Percentiles rank a stretch among this genome's conserved stretches.
Conservation (phyloP, 2,329 filamentous ascomycete species). For the Xylaria multiplex region DNA sequence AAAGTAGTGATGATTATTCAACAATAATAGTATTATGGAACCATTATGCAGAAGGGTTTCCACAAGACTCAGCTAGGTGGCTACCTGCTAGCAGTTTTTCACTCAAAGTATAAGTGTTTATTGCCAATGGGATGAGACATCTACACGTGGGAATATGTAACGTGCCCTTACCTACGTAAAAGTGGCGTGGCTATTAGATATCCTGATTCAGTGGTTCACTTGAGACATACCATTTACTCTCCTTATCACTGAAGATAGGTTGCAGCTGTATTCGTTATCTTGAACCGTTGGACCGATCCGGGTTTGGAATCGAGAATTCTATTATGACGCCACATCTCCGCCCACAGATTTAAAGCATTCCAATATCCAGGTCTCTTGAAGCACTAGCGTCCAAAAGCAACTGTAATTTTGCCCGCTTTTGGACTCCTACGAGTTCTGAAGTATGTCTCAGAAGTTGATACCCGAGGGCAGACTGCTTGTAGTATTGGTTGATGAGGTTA, state of each 20-base stretch:
- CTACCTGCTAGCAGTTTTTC: background rate
- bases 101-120: background rate
- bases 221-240: background rate
- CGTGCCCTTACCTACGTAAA: background rate
- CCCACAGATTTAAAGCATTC: background rate
- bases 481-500: background rate
- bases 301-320: conserved; percentile 11
- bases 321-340: background rate
- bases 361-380: background rate
- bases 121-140: background rate
- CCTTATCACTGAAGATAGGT: background rate
- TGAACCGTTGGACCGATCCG: background rate
- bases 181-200: background rate
- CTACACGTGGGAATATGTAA: background rate
- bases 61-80: background rate
- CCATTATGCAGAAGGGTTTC: background rate
- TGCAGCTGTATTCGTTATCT: background rate
- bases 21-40: background rate
- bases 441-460: conserved; percentile 3
- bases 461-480: background rate
- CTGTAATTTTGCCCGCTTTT: background rate
- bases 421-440: background rate
- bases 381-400: conserved; percentile 13
- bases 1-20: conserved; percentile 1
- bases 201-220: background rate